Evolutionary conservation across 1,139 yeast species (phyloP).

Genomic region (Suhomyces atakaporum): DNA sequence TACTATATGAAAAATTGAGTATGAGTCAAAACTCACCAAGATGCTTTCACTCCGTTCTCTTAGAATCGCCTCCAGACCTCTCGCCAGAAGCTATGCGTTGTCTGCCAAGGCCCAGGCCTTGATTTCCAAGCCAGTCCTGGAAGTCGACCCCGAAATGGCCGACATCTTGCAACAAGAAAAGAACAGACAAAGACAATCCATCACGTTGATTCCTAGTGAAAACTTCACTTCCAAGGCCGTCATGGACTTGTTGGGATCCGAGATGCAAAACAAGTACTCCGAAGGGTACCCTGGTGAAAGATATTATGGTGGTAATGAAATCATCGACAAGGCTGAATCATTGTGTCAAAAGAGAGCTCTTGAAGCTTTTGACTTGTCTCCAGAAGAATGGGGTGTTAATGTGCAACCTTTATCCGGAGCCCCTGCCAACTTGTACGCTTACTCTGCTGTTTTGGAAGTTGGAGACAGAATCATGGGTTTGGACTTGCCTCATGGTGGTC

Average conservation of each 20-base stretch:
- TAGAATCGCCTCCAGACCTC: constrained; percentile 17
- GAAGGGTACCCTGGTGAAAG: constrained; percentile 98
- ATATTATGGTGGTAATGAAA: constrained; percentile 95
- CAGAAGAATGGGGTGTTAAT: constrained; percentile 91
- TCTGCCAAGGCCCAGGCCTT: constrained; percentile 51
- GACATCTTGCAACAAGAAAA: constrained; percentile 72
- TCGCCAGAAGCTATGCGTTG: constrained; percentile 44
- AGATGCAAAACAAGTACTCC: constrained; percentile 97
- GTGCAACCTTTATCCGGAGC: constrained; percentile 95
- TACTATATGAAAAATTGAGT: constrained; percentile 13
- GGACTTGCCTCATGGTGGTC: constrained; percentile 97
- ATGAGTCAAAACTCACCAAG: constrained; percentile 1
- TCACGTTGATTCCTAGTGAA: constrained; percentile 91
- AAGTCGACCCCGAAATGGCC: constrained; percentile 86
- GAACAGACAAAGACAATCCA: constrained; percentile 82
- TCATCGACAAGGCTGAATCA: constrained; percentile 86
- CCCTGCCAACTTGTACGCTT: constrained; percentile 92
- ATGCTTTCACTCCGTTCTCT: constrained; percentile 30
- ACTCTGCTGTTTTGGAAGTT: constrained; percentile 86
- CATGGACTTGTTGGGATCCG: constrained; percentile 90
- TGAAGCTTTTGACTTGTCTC: constrained; percentile 74
- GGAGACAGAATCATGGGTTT: constrained; percentile 96
- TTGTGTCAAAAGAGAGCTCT: constrained; percentile 91
- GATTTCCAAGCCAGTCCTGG: constrained; percentile 63
- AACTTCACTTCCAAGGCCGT: constrained; percentile 94